Base-by-base conservation (phyloP, 2,329 filamentous ascomycete species). In the Fusarium lyarnte region DNA sequence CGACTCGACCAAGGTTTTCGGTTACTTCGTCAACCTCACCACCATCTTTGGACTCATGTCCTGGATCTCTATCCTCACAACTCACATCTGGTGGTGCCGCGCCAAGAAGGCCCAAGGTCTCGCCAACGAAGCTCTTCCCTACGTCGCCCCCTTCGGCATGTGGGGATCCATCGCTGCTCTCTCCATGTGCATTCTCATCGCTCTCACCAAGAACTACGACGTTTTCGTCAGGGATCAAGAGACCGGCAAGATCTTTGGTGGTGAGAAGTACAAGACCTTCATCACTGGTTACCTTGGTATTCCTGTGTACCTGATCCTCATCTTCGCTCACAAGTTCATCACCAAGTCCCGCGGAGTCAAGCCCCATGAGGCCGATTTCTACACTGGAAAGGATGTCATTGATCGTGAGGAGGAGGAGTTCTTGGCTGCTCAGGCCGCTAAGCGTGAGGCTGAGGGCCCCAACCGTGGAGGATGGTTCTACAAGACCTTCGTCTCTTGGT, bases 131-230 rank as follows among this genome's bases (percentile, higher is more conserved):
- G 81, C 83, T 46, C 83, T 93, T 67, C 87, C 89, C 2, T 94
- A 91, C 79, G 86, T 86, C 21, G 91, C 93, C 0, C 93, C 93
- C 0, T 86, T 95, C 21, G 93, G 93, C n/a, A 82, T 90, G 41
- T 87, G 80, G 69, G 94, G 93, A 16, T 94, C 91, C 0, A 90
- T 90, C 78, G 84, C 85, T 66, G 92, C 92, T 1, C 85, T 96
- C 5, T 84, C 85, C 77, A 91, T 94, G 82, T 94, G 92, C 82
- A 86, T 87, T 77, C 79, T 96, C 38, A 92, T 96, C 69, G 88
- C 92, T 4, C 79, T 97, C 57, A 95, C 93, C 78, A 97, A 96
- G 87, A 95, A 94, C 85, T 96, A 90, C 82, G 86, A 88, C 62
- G 91, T 92, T 66, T 96, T 96, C 81, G 85, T 89, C 69, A 79